A percentile compares a stretch with the other conserved stretches of the same genome.
These are phyloP conservation scores for Filobasidium floriforme DNA, from an alignment of 768 basidiomycete species.

Conservation along the genomic window DNA sequence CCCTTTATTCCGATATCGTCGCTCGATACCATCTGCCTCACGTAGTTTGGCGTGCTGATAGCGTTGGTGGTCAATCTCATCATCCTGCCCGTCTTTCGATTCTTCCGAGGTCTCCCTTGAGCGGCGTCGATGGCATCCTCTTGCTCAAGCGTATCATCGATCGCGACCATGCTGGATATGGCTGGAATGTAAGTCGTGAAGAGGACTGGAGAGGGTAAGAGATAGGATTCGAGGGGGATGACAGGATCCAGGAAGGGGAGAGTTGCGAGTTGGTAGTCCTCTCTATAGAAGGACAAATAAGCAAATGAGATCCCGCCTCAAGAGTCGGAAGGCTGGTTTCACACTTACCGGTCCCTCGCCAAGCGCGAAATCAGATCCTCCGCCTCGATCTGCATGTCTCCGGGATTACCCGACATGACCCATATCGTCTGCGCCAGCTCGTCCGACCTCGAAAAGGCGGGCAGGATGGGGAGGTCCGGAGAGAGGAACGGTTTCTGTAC, in stretches of 20 bases:
- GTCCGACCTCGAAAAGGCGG: slow-evolving; percentile 4
- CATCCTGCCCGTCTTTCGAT: slow-evolving; percentile 39
- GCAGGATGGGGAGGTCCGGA: slow-evolving; percentile 23
- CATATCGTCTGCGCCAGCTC: slow-evolving; percentile 18
- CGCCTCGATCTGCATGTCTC: neutral
- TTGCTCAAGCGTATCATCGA: slow-evolving; percentile 53
- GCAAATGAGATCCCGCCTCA: slow-evolving; percentile 4
- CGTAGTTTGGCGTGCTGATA: slow-evolving; percentile 25
- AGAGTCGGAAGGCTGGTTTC: neutral
- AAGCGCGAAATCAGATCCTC: neutral
- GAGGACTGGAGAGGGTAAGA: slow-evolving; percentile 50
- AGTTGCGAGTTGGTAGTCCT: slow-evolving; percentile 20
- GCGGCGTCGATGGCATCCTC: slow-evolving; percentile 33
- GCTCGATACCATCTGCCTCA: slow-evolving; percentile 25
- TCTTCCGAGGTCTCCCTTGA: slow-evolving; percentile 31
- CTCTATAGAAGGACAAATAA: neutral
- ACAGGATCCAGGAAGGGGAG: slow-evolving; percentile 50
- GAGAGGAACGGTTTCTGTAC: slow-evolving; percentile 28
- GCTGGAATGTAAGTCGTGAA: slow-evolving; percentile 65
- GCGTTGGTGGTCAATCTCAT: slow-evolving; percentile 22
- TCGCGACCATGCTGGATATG: slow-evolving; percentile 58
- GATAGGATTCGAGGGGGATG: slow-evolving; percentile 48
- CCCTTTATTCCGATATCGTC: slow-evolving; percentile 21
- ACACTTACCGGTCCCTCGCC: slow-evolving; percentile 8
- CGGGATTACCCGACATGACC: neutral